Evolutionary conservation across 768 basidiomycete species (phyloP).

Genomic region (Leccinum variicolor): DNA sequence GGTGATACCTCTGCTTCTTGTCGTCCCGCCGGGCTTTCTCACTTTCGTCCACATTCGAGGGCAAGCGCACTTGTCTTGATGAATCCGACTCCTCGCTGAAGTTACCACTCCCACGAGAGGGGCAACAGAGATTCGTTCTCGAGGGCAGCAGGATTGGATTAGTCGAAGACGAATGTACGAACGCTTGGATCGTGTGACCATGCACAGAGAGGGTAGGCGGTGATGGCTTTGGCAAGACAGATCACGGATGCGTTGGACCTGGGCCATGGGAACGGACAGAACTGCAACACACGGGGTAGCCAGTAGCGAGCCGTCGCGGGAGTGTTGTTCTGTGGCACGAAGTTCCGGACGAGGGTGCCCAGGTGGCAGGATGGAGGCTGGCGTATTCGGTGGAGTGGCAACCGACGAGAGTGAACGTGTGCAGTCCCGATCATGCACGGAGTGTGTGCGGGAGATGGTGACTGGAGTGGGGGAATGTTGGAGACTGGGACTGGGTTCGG

Average conservation of each 20-base stretch:
- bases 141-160: constrained; percentile 35
- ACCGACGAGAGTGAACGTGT: constrained; percentile 31
- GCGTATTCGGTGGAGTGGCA: constrained; percentile 36
- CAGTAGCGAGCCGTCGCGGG: constrained; percentile 31
- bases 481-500: constrained; percentile 35
- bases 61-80: constrained; percentile 8
- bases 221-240: constrained; percentile 8
- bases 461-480: constrained; percentile 43
- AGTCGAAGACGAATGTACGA: constrained; percentile 19
- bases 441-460: constrained; percentile 23
- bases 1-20: constrained; percentile 8
- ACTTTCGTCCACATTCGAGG: constrained; percentile 14
- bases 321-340: neutral
- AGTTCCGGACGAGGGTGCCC: constrained; percentile 11
- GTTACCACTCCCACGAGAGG: constrained; percentile 43
- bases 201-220: constrained; percentile 20
- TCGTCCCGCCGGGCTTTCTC: constrained; percentile 11
- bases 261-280: constrained; percentile 34
- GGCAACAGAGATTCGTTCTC: constrained; percentile 60
- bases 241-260: constrained; percentile 20
- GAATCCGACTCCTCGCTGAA: constrained; percentile 28
- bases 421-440: constrained; percentile 23
- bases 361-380: constrained; percentile 23
- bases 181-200: constrained; percentile 8
- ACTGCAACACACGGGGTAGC: constrained; percentile 21